Evolutionary conservation across 176 grass and related monocot species (phyloP).

Genomic region (Sorghum bicolor): Sorghum_bicolor_NCBIv3 NC_012872.2:64123001-64123500

Average conservation of each 20-base stretch:
- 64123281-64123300: constrained; percentile 91
- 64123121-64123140: constrained; percentile 26
- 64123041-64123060: neutral
- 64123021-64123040: too few relatives aligned
- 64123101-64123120: constrained; percentile 12
- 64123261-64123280: constrained; percentile 89
- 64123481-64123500: constrained; percentile 30
- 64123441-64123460: constrained; percentile 40
- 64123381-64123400: constrained; percentile 87
- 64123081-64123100: neutral
- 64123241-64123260: constrained; percentile 84
- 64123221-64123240: too few relatives aligned
- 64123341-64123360: constrained; percentile 97
- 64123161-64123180: constrained; percentile 17
- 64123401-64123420: constrained; percentile 81
- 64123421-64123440: constrained; percentile 43
- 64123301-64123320: constrained; percentile 94
- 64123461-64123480: constrained; percentile 21
- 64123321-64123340: constrained; percentile 74
- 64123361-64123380: constrained; percentile 92
- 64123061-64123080: neutral
- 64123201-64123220: neutral
- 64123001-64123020: too few relatives aligned
- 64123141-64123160: constrained; percentile 33
- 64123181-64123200: constrained; percentile 12